These are phyloP conservation scores for Yarrowia yakushimensis DNA, from an alignment of 805 yeast species.

Conservation along the genomic window DNA sequence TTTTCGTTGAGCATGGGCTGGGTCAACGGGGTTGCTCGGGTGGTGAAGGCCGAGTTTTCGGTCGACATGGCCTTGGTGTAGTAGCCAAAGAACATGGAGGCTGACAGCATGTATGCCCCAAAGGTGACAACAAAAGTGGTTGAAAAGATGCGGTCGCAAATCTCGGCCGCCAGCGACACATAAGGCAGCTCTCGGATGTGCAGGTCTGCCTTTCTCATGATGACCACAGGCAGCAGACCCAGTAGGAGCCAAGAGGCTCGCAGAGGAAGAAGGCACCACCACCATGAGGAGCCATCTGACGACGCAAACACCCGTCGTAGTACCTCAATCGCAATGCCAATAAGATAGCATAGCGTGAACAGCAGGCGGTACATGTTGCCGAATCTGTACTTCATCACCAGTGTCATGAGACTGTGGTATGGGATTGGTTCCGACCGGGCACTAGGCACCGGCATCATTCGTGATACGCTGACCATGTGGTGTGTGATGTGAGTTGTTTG, in stretches of 20 bases:
- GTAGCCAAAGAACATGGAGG: conserved; percentile 8
- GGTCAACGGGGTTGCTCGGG: not conserved
- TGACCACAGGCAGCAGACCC: conserved; percentile 23
- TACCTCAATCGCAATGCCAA: not conserved
- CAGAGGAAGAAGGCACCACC: conserved; percentile 20
- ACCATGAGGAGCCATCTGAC: conserved; percentile 3
- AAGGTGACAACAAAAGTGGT: conserved; percentile 10
- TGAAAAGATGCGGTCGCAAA: conserved; percentile 16
- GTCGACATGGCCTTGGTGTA: conserved; percentile 15
- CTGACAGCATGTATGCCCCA: not conserved
- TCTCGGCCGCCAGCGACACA: conserved; percentile 19
- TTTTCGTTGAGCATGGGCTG: conserved; percentile 24
- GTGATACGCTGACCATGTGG: conserved; percentile 17
- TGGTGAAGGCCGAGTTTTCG: not conserved
- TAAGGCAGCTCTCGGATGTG: conserved; percentile 26
- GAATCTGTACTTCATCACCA: conserved; percentile 15
- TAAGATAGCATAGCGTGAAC: not conserved
- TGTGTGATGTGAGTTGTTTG: not conserved
- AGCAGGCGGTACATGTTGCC: conserved; percentile 19
- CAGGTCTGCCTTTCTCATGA: conserved; percentile 28
- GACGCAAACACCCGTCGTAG: not conserved
- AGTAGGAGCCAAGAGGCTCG: conserved; percentile 10
- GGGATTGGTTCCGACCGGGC: conserved; percentile 15
- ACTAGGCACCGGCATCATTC: conserved; percentile 25
- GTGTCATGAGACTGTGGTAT: conserved; percentile 5